Base-by-base conservation (phyloP, 768 basidiomycete genomes). In the Macrolepiota dolichaula region DNA sequence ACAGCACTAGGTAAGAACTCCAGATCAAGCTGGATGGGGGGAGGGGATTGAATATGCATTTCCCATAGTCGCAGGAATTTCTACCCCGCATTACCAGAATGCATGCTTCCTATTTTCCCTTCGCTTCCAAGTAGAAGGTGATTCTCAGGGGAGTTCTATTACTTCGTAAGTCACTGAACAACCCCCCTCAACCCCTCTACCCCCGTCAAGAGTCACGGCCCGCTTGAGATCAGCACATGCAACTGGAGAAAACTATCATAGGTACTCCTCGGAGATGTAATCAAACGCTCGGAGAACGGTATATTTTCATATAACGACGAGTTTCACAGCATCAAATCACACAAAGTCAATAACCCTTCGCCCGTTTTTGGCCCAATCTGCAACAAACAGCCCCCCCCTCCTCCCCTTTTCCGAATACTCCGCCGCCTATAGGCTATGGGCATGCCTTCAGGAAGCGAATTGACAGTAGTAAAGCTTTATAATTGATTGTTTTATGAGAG, bases 181-280 rank as follows among this genome's bases (percentile, higher is more conserved):
- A n/a, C n/a, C n/a, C n/a, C n/a, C n/a, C n/a, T n/a, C n/a, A n/a
- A 40, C 38, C 54, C 54, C 54, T 55, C 37, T 38, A 55, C 54
- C 38, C 40, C 54, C 24, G 22, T 27, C 47, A 24, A 49, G 15
- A 49, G 47, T 17, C 47, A 49, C 25, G 24, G 12, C 47, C n/a
- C 22, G 6, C 22, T 55, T 40, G 6, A n/a, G 37, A 55, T 55
- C 24, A 55, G 12, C 32, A 40, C 56, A 50, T 12, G 29, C 22
- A 22, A 32, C 25, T 19, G 42, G 51, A 22, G 42, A 59, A 44
- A 47, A 40, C 42, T 40, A 52, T 51, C 19, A 36, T 22, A 49
- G 25, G 51, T 59, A 27, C 51, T 59, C 58, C 58, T 59, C 58
- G 58, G 58, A 59, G 51, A 42, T 59, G 40, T 4, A 36, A 2